Conservation (phyloP, 805 yeast species). For the Yamadazyma philogaea region DNA sequence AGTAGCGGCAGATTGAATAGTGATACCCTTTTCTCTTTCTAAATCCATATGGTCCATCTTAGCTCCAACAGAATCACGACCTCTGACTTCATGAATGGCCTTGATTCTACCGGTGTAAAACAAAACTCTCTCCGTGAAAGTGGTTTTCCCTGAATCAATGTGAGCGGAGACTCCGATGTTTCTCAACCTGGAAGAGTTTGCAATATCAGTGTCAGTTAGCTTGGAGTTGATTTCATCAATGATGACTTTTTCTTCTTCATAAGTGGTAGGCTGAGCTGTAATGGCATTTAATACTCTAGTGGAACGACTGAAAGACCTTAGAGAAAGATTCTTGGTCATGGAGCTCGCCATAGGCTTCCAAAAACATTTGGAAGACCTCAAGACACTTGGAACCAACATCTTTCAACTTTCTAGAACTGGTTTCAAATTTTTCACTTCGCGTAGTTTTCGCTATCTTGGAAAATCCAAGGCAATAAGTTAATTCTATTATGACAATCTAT, state of each 20-base stretch:
- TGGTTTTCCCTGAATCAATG: conserved; percentile 96
- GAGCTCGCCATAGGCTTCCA: neutral
- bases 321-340: neutral
- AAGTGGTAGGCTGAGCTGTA: conserved; percentile 36
- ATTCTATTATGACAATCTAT: neutral
- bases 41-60: conserved; percentile 99
- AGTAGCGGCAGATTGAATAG: conserved; percentile 98
- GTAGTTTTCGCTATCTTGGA: neutral
- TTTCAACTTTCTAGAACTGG: neutral
- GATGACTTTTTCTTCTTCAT: conserved; percentile 71
- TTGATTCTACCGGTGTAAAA: conserved; percentile 96
- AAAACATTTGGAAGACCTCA: conserved; percentile 4
- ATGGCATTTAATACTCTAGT: conserved; percentile 7
- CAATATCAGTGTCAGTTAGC: conserved; percentile 51
- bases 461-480: neutral
- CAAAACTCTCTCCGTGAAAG: conserved; percentile 95
- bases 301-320: conserved; percentile 6
- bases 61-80: conserved; percentile 97
- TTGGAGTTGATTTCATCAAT: conserved; percentile 54
- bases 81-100: conserved; percentile 95
- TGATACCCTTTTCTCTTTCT: conserved; percentile 97
- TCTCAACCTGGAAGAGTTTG: conserved; percentile 61
- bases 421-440: conserved; percentile 11
- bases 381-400: conserved; percentile 7
- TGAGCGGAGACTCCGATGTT: conserved; percentile 98